Evolutionary conservation across 2,329 filamentous ascomycete species (phyloP), one percentile per base, ranked within the genome.

Genomic region (Fusarium sp.): DNA sequence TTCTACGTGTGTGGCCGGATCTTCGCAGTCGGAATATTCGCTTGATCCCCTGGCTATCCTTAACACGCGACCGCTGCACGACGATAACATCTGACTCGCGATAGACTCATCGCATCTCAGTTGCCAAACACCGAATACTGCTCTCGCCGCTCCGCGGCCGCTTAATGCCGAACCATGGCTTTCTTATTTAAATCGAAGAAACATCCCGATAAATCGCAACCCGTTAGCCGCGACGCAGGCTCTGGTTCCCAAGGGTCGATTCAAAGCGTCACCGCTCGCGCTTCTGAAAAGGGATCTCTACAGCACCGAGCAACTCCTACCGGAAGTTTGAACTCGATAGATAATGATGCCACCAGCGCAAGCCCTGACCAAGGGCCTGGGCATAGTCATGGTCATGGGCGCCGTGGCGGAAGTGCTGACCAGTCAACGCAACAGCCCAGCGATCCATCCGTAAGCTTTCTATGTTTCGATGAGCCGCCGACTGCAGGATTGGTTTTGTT

Each of bases 101-200:
- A 63, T 47, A 29, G 54, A 29, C 16, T 24, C 27, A 62, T 69
- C 56, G 55, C 57, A 64, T 66, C 53, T 32, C 43, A 30, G n/a
- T 32, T 6, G 32, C 59, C 46, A 54, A 49, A 47, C 49, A 47
- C 41, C 49, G 63, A 71, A 58, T 53, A 71, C 69, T 75, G 64
- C 62, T 58, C 65, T 75, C 77, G 74, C 79, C 79, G 77, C 78
- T 75, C 75, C 78, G 79, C 80, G 79, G 80, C 70, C 59, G 76
- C 78, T 76, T 63, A 53, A 75, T 79, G 77, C 81, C 75, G 77
- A 80, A 85, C 80, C 81, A 94, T 94, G 92, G 90, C 92, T 72
- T 94, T 94, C 81, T 86, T 94, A 67, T 94, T 94, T 84, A 93
- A 93, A 80, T 92, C 90, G 60, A 94, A 94, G 82, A 94, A 93